Evolutionary conservation across 2,329 filamentous ascomycete genomes (phyloP), one percentile per base, ranked within the genome.

Genomic region (Colletotrichum gloeosporioides): DNA sequence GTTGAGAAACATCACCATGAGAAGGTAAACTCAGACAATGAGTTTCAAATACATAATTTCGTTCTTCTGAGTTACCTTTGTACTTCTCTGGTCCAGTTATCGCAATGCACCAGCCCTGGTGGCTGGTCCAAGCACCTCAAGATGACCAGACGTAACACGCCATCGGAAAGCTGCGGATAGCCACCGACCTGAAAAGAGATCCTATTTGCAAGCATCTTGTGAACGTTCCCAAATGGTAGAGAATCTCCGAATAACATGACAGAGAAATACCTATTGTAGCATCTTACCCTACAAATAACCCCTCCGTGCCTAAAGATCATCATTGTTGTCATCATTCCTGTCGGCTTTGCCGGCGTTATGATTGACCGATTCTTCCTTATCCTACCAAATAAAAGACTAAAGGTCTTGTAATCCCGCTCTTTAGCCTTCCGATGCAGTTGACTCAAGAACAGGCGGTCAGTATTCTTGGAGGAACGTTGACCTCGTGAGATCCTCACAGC

Each of bases 151-250:
- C 16, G 16, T 39, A 39, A 18, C 1, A 39, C 16, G 36, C 39
- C 18, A n/a, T 44, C 18, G 3, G 39, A 44, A n/a, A 44, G 39
- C 39, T 44, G 39, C 18, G 9, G 10, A n/a, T n/a, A n/a, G 18
- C 39, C 1, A n/a, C 18, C 3, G 0, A n/a, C 4, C 5, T 44
- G 18, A 44, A 0, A n/a, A 44, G 39, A 18, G 18, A n/a, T n/a
- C 18, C 9, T n/a, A 44, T 18, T 44, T 44, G 3, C 39, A 44
- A 10, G 39, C 8, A 44, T 44, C 3, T 5, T 6, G 10, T 44
- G 4, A n/a, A 44, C 18, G 39, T 44, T n/a, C 39, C 9, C 9
- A 44, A n/a, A n/a, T 1, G 9, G 39, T n/a, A 44, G 39, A 44
- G 8, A 44, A 4, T 18, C 18, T n/a, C 9, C 1, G 1, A 12